Conservation (phyloP, 2,329 filamentous ascomycete genomes). For the Scytalidium lignicola region DNA sequence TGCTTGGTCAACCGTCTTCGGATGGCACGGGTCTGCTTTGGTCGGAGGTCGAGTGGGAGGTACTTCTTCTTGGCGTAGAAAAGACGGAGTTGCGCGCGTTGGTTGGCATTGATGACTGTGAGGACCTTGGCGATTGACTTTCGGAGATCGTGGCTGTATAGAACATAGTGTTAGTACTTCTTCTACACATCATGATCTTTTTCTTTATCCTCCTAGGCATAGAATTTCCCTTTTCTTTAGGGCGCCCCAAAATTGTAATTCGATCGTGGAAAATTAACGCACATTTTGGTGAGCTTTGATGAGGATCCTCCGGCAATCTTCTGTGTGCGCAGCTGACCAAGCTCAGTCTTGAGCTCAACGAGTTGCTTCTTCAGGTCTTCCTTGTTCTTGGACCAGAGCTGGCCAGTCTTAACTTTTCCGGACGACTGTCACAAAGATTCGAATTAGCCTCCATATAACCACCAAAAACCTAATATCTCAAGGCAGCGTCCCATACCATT, state of each 20-base stretch:
- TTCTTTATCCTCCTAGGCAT: background rate
- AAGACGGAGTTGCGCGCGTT: constrained; percentile 92
- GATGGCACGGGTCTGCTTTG: constrained; percentile 98
- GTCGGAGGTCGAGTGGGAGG: constrained; percentile 93
- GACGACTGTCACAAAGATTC: constrained; percentile 44
- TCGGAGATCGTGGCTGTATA: constrained; percentile 86
- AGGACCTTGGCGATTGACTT: constrained; percentile 99
- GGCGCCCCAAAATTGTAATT: background rate
- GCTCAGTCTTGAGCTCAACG: constrained; percentile 91
- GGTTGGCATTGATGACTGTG: constrained; percentile 99
- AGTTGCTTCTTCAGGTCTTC: constrained; percentile 95
- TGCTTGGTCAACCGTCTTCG: constrained; percentile 89
- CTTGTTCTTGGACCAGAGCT: constrained; percentile 99
- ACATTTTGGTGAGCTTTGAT: constrained; percentile 98
- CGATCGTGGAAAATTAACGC: constrained; percentile 36
- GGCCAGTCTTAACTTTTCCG: constrained; percentile 83
- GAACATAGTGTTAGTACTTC: constrained; percentile 13
- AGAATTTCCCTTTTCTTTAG: background rate
- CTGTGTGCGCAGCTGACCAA: constrained; percentile 94
- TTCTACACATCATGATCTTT: background rate
- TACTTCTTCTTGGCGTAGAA: constrained; percentile 99
- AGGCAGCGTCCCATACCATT: constrained; percentile 27
- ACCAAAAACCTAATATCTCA: background rate
- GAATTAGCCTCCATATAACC: constrained; percentile 19
- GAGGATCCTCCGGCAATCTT: constrained; percentile 92